Evolutionary conservation across 805 yeast genomes (phyloP).

Genomic region (Debaryomyces prosopidis): DNA sequence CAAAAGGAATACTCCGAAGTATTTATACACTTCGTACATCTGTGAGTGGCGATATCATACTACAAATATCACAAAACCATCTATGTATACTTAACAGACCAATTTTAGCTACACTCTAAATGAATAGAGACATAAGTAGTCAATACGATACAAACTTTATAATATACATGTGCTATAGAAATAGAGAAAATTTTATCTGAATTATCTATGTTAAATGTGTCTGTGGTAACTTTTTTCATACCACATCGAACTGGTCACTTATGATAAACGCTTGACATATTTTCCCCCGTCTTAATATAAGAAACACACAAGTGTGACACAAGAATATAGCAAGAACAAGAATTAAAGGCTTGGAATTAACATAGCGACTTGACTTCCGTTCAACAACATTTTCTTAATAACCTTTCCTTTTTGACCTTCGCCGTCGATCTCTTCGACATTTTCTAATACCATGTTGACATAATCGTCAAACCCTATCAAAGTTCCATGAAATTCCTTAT

Average conservation of each 20-base stretch:
- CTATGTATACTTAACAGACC: background rate
- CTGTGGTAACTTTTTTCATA: too few species aligned
- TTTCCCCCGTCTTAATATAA: too few species aligned
- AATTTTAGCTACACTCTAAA: background rate
- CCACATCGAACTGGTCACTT: too few species aligned
- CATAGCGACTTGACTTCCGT: constrained; percentile 75
- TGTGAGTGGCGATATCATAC: constrained; percentile 3
- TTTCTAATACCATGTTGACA: constrained; percentile 85
- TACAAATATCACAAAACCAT: background rate
- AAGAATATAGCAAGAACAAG: background rate
- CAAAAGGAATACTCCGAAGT: background rate
- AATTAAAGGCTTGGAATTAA: constrained; percentile 25
- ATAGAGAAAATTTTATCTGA: background rate
- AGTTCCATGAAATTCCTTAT: constrained; percentile 84
- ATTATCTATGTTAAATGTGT: too few species aligned
- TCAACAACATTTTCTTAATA: constrained; percentile 60
- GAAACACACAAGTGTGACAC: background rate
- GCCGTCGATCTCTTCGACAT: constrained; percentile 63
- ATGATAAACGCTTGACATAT: too few species aligned
- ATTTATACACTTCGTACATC: background rate
- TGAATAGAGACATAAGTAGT: background rate
- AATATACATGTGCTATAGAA: background rate
- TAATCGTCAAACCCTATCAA: constrained; percentile 93
- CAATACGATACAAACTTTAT: background rate
- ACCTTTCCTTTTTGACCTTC: constrained; percentile 47